Evolutionary conservation across 805 yeast species (phyloP), one percentile per base, ranked within the genome.

Genomic region (Nakazawaea wyomingensis): DNA sequence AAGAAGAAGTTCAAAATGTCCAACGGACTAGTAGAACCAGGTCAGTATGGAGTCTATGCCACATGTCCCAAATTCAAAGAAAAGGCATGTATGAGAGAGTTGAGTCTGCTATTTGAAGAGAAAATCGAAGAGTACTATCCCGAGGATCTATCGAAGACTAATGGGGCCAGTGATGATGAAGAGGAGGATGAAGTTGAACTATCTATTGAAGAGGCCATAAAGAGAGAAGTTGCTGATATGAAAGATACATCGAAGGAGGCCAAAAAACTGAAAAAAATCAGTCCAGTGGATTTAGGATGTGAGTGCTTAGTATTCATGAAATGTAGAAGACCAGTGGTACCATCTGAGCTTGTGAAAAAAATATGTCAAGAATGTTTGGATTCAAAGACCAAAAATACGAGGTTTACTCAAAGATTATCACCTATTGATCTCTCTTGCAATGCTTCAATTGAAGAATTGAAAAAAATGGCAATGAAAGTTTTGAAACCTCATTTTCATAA

Each of bases 271-370:
- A 76, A 75, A 44, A 71, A 71, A 33, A 60, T 85, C 20, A 66
- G 69, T 38, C 80, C 84, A 34, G 70, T 85, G 20, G 82, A 78
- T 5, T 60, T 87, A 28, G 82, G 80, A 16, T 82, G 89, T 54
- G 95, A 86, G 58, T 87, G 96, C 61, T 79, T 93, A 34, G 76
- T 89, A 1, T 93, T 91, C 57, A 76, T 89, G 53, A 85, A 95
- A 54, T 78, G 89, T 1, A 76, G 84, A 52, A 74, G 67, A 50
- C 96, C 97, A 0, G 71, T 90, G 5, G 79, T 76, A 18, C 96
- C 98, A 0, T 93, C 80, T 27, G 61, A 68, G 3, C 74, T 93
- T 43, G 91, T 86, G 8, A 66, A 69, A 29, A 64, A 65, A 22
- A 63, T 91, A 2, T 84, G 96, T 58, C 54, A 71, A 30, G 87